A percentile compares a stretch with the other conserved stretches of the same genome.
Evolutionary conservation across 129 eudicot genomes (phyloP).

Genomic region (Rutidosis leptorrhynchoides): DNA sequence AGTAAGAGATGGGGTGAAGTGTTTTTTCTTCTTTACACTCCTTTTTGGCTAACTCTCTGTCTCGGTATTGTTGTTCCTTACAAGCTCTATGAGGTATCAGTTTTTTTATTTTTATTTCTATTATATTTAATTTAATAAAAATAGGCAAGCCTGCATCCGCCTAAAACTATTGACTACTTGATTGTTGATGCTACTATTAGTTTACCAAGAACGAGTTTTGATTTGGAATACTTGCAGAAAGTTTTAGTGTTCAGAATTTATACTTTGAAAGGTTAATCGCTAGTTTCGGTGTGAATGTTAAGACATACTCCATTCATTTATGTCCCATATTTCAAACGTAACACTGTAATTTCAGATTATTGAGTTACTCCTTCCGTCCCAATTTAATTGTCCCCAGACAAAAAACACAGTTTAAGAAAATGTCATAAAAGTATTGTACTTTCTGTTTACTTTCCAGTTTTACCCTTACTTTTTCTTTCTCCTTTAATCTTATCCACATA

Average conservation of each 20-base stretch:
- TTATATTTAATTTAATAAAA: background rate
- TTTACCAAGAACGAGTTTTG: background rate
- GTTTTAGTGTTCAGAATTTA: slow-evolving; percentile 13
- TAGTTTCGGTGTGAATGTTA: background rate
- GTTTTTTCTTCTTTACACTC: slow-evolving; percentile 81
- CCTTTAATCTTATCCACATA: no score
- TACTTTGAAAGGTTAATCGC: slow-evolving; percentile 1
- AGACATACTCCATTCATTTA: background rate
- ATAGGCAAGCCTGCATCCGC: no score
- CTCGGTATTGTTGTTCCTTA: slow-evolving; percentile 89
- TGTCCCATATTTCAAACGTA: background rate
- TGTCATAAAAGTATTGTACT: no score
- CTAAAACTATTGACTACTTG: background rate
- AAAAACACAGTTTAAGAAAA: no score
- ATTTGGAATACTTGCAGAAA: background rate
- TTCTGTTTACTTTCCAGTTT: no score
- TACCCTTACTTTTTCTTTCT: no score
- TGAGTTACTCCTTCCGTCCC: no score
- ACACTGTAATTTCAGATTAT: background rate
- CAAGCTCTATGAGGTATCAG: slow-evolving; percentile 72
- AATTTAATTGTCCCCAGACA: no score
- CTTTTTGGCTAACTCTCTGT: slow-evolving; percentile 94
- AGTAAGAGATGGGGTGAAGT: slow-evolving; percentile 95
- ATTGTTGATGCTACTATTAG: no score
- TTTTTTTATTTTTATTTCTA: background rate